Base-by-base conservation (phyloP, 106 monocot genomes). In the Allium sativum region DNA sequence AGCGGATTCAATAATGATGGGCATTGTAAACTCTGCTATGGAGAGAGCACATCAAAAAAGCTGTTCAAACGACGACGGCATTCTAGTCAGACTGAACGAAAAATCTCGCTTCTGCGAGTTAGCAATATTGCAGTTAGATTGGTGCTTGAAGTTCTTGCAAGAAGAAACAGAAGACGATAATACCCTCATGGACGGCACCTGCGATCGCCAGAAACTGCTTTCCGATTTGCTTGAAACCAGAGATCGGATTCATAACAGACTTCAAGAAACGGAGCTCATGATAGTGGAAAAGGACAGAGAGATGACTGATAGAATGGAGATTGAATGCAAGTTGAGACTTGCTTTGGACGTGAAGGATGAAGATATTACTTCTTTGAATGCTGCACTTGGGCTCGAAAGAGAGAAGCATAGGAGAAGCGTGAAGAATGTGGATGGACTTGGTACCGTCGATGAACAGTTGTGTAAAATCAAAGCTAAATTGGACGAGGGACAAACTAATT, bases 1-100 rank as follows among this genome's bases (percentile, higher is more conserved):
- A 55, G 81, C 84, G 3, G 87, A 93, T 59, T 81, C 81, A 12
- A 76, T 81, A 71, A 77, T 93, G 81, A 77, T 88, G 81, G 87
- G 78, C 12, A 84, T 93, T 8, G 81, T 88, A 13, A 83, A 72
- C 66, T 74, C 92, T 3, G 81, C 92, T 7, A 88, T 87, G 84
- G 87, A 87, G 58, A 72, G 70, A 8, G 87, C 92, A 1, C 76
- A 87, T 66, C 78, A 74, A 59, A 72, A 77, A 63, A 84, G 77
- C 58, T 69, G 77, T 59, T 75, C 77, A 15, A 75, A 71, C 45
- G 81, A 81, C 42, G 84, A 76, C 0, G 74, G 79, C 1, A 72
- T 72, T 56, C 40, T 93, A 57, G 84, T 76, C 19, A 71, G 87
- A 57, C 75, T 93, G 69, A 76, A 82, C 57, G 75, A 84, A 62